Conservation (phyloP, 371 early-diverging fungal species). For the Mortierella sp. region DNA sequence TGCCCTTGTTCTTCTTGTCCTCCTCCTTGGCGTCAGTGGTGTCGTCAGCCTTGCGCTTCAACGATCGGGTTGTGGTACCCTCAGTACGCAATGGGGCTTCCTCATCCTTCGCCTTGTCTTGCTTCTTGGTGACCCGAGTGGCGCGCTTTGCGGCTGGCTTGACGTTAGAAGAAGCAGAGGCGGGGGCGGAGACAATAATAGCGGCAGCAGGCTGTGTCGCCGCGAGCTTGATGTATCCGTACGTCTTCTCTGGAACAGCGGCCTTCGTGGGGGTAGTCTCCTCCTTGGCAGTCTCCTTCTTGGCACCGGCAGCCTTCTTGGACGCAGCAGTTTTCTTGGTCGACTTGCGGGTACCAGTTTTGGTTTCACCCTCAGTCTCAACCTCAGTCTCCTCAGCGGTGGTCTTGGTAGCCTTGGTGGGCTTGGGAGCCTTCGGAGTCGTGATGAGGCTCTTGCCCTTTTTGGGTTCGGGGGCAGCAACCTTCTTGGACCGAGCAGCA, state of each 20-base stretch:
- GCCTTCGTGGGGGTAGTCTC: neutral
- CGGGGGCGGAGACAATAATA: neutral
- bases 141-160: neutral
- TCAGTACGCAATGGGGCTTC: neutral
- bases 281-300: neutral
- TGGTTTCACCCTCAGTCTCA: neutral
- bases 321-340: neutral
- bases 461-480: neutral
- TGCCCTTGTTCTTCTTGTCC: no score
- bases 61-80: neutral
- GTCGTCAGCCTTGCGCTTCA: neutral
- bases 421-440: neutral
- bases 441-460: neutral
- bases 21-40: neutral
- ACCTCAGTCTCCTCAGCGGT: neutral
- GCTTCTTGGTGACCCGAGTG: neutral
- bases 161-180: neutral
- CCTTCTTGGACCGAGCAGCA: neutral
- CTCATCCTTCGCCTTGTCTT: neutral
- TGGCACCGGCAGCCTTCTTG: neutral
- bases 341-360: neutral
- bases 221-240: neutral
- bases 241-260: neutral
- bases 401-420: neutral
- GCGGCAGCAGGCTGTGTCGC: neutral